Evolutionary conservation across 1,284 basidiomycete genomes (phyloP).

Genomic region (Peniophora sp.): DNA sequence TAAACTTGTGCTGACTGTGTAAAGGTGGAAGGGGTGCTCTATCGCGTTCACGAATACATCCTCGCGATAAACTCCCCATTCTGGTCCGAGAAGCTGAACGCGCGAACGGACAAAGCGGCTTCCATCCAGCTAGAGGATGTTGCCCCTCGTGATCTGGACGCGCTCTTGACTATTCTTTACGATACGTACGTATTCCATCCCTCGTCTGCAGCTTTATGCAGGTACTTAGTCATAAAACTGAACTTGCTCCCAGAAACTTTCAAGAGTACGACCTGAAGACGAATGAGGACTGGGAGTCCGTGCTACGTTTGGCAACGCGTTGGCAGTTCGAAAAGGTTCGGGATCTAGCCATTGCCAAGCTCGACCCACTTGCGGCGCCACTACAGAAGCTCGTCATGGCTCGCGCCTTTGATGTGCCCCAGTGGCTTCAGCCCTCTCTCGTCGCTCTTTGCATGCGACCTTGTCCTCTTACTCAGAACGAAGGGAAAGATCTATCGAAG

Average conservation of each 20-base stretch:
- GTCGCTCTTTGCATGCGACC: constrained; percentile 16
- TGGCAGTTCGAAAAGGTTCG: constrained; percentile 12
- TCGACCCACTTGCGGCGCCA: constrained; percentile 3
- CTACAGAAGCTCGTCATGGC: constrained; percentile 13
- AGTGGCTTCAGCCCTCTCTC: constrained; percentile 19
- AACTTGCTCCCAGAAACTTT: constrained; percentile 5
- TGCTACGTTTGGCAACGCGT: constrained; percentile 11
- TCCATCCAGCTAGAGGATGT: not conserved
- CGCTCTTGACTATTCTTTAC: not conserved
- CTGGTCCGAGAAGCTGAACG: too few species aligned
- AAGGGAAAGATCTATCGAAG: too few species aligned
- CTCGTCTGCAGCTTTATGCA: not conserved
- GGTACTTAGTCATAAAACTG: too few species aligned
- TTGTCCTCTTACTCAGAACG: too few species aligned
- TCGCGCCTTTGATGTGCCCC: constrained; percentile 5
- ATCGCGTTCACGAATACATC: too few species aligned
- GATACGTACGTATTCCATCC: not conserved
- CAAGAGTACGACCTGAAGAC: constrained; percentile 5
- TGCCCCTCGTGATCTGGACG: not conserved
- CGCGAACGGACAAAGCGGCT: too few species aligned
- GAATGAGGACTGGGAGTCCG: constrained; percentile 11
- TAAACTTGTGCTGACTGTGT: too few species aligned
- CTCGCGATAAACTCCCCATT: too few species aligned
- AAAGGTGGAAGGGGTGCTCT: too few species aligned
- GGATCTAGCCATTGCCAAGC: constrained; percentile 8